Conservation (phyloP, 2,329 filamentous ascomycete species). For the Phyllosticta paracitricarpa region DNA sequence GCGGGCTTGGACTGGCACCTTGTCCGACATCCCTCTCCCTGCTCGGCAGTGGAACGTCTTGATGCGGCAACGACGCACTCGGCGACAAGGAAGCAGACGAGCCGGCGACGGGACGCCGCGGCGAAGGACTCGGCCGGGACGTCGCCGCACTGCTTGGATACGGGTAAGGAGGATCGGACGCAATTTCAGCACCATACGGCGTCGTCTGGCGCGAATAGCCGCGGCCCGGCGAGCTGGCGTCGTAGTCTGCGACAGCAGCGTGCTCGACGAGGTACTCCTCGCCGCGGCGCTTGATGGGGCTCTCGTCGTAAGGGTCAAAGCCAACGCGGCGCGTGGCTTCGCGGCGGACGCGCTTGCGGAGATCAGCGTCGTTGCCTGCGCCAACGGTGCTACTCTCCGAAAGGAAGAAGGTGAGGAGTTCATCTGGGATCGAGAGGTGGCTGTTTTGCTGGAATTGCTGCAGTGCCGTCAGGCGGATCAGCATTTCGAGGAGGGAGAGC, state of each 20-base stretch:
- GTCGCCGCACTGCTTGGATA: not conserved
- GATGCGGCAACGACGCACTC: constrained; percentile 10
- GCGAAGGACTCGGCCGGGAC: not conserved
- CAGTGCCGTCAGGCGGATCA: constrained; percentile 73
- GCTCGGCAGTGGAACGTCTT: constrained; percentile 16
- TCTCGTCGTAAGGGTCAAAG: constrained; percentile 64
- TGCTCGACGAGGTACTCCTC: constrained; percentile 51
- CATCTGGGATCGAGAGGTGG: constrained; percentile 81
- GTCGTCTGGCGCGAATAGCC: not conserved
- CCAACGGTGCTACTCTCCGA: constrained; percentile 58
- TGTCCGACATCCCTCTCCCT: constrained; percentile 9
- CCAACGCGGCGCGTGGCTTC: constrained; percentile 54
- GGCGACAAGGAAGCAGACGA: not conserved
- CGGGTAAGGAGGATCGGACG: not conserved
- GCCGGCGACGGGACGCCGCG: not conserved
- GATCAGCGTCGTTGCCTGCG: constrained; percentile 50
- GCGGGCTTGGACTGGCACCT: constrained; percentile 20
- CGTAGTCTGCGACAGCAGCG: not conserved
- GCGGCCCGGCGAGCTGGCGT: not conserved
- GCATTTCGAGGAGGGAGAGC: constrained; percentile 76
- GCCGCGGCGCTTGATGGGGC: constrained; percentile 53
- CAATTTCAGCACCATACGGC: not conserved
- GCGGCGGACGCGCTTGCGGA: constrained; percentile 48
- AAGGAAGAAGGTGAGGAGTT: constrained; percentile 81
- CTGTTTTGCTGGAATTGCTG: constrained; percentile 88